Base-by-base conservation (phyloP, 1,284 basidiomycete genomes). In the Cutaneotrichosporon mucoides region DNA sequence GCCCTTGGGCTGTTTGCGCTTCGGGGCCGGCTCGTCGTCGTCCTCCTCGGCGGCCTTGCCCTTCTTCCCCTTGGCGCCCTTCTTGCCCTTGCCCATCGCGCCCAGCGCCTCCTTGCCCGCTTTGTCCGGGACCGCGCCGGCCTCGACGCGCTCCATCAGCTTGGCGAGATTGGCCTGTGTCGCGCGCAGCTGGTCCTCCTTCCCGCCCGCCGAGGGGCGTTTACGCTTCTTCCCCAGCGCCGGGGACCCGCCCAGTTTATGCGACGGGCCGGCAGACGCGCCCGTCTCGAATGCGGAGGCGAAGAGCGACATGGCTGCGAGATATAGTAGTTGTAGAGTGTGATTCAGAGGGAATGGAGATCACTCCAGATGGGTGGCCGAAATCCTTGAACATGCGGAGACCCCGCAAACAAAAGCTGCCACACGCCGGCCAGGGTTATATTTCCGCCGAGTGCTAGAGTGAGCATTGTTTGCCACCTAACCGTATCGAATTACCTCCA, bases 141-240 rank as follows among this genome's bases (percentile, higher is more conserved):
- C 61, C 15, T 74, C 75, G 50, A 91, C 79, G 67, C 82, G 84
- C 59, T 82, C 81, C 77, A 92, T 83, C 49, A 94, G 80, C 73
- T 86, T 91, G 70, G 92, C 88, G 49, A 93, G 74, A 73, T 91
- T 92, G 69, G 84, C 79, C 65, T 85, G 82, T 10, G 85, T 83
- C 12, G 65, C 79, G 68, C 66, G 67, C 12, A 73, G 60, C 56
- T 66, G 62, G 41, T 69, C 72, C 24, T 67, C 57, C 80, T 79
- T 38, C 83, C 69, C 68, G 16, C 64, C 53, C 57, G 42, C 42
- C 2, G 76, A 71, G 1, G 82, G 75, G 24, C 85, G 82, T 76
- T 88, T 91, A 53, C 89, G 84, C 69, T 91, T 91, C 46, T 47
- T 51, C 42, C 56, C 55, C 10, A 24, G 46, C 13, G 24, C 34